Evolutionary conservation across 768 basidiomycete genomes (phyloP).

Genomic region (Suillus ampliporus): DNA sequence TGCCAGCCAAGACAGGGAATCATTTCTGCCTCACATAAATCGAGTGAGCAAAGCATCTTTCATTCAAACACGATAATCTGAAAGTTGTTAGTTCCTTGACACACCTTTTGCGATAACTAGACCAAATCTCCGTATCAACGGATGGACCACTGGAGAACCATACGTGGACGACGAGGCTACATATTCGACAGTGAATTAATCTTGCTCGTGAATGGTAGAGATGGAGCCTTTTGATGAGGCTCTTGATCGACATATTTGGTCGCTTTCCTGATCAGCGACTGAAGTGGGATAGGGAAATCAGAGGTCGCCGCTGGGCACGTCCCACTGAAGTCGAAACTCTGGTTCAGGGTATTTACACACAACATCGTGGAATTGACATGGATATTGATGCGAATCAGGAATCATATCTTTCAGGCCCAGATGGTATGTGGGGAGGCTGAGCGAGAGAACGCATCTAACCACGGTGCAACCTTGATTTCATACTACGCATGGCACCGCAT

Average conservation of each 20-base stretch:
- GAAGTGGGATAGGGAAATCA: conserved; percentile 76
- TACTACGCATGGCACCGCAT: too few relatives aligned
- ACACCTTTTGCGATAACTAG: conserved; percentile 64
- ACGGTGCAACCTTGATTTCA: too few relatives aligned
- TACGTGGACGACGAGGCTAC: conserved; percentile 51
- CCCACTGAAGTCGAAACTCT: conserved; percentile 58
- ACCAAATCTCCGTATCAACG: conserved; percentile 81
- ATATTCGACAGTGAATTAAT: conserved; percentile 3
- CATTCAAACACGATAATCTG: conserved; percentile 14
- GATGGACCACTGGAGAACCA: conserved; percentile 73
- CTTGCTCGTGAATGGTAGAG: conserved; percentile 42
- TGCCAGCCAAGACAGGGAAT: conserved; percentile 49
- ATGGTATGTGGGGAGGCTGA: conserved; percentile 15
- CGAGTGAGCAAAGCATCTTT: conserved; percentile 43
- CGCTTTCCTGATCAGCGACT: conserved; percentile 74
- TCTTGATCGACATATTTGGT: conserved; percentile 83
- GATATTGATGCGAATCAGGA: conserved; percentile 25
- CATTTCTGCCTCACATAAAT: conserved; percentile 53
- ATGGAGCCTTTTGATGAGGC: conserved; percentile 87
- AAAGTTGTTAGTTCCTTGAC: conserved; percentile 58
- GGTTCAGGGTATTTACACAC: conserved; percentile 44
- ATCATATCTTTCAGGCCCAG: conserved; percentile 1
- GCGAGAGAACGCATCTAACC: conserved; percentile 5
- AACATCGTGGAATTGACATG: conserved; percentile 37
- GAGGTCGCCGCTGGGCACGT: conserved; percentile 64